Percentiles rank a stretch among this genome's conserved stretches.
These are phyloP conservation scores for Bothriochloa decipiens DNA, from an alignment of 176 grass and related monocot species.

Conservation along the genomic window DNA sequence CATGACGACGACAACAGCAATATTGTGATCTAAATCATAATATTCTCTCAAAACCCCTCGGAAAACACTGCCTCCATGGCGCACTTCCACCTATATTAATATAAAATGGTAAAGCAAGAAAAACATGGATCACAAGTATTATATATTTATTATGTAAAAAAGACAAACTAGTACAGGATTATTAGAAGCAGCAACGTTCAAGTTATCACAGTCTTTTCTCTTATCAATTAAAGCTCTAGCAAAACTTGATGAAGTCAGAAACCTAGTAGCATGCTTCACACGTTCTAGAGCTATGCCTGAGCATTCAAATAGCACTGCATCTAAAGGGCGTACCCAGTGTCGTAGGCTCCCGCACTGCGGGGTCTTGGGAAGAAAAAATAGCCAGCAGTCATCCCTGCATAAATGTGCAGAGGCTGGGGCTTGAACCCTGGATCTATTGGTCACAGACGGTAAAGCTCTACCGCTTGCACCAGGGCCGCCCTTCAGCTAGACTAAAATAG, in stretches of 20 bases:
- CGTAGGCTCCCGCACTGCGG: too few species aligned
- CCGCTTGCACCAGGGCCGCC: too few species aligned
- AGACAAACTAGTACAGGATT: slow-evolving; percentile 3
- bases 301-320: slow-evolving; percentile 24
- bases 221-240: slow-evolving; percentile 9
- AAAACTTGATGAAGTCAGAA: slow-evolving; percentile 35
- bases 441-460: too few species aligned
- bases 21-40: background rate
- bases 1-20: slow-evolving; percentile 5
- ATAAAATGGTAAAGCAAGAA: background rate
- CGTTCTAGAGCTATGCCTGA: slow-evolving; percentile 27
- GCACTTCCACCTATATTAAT: slow-evolving; percentile 15
- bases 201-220: background rate
- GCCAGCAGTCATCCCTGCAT: too few species aligned
- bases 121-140: background rate
- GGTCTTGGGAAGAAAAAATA: too few species aligned
- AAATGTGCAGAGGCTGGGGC: too few species aligned
- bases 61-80: background rate
- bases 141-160: background rate
- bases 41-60: background rate
- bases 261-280: background rate
- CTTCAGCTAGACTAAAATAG: background rate
- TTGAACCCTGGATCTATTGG: too few species aligned
- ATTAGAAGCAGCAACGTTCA: slow-evolving; percentile 24
- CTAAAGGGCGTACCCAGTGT: too few species aligned